A percentile compares a stretch with the other conserved stretches of the same genome.
Conservation (phyloP, 139 green algal species). For the Chlamydomonas incerta region DNA sequence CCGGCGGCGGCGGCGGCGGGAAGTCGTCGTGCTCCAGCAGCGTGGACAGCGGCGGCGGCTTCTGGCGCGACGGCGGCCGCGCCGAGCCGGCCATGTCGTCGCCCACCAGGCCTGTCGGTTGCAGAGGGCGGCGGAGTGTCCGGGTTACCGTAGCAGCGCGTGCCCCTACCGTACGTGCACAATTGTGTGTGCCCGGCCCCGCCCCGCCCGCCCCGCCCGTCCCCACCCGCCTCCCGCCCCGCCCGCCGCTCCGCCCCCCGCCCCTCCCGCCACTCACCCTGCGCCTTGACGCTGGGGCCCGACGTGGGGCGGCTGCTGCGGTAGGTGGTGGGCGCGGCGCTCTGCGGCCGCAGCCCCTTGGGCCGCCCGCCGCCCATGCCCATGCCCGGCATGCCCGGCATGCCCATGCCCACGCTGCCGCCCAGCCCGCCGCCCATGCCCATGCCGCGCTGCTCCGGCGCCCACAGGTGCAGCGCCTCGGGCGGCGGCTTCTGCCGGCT, state of each 20-base stretch:
- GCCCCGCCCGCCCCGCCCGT: too few relatives aligned
- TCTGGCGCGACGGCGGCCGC: conserved; percentile 52
- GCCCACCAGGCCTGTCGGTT: conserved; percentile 5
- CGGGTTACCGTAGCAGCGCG: neutral
- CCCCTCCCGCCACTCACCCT: neutral
- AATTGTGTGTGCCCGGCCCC: too few relatives aligned
- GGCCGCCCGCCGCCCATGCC: neutral
- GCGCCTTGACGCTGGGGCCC: conserved; percentile 35
- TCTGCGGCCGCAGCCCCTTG: conserved; percentile 42
- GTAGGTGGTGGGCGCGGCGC: conserved; percentile 39
- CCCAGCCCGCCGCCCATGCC: conserved; percentile 15
- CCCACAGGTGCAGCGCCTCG: conserved; percentile 69
- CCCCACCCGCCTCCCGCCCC: too few relatives aligned
- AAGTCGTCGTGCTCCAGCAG: conserved; percentile 53
- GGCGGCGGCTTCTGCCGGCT: conserved; percentile 64
- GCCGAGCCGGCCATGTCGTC: conserved; percentile 5
- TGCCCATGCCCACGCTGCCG: neutral
- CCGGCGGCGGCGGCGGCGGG: conserved; percentile 10
- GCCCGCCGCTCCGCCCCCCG: neutral
- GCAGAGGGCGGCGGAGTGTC: neutral
- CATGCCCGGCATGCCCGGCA: neutral
- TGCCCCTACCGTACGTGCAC: neutral
- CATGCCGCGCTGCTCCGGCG: conserved; percentile 44
- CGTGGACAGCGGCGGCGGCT: conserved; percentile 45
- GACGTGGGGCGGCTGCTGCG: conserved; percentile 10